phyloP scores from a whole-genome alignment of 768 basidiomycete genomes.

The Melanogaster broomeanus region DNA sequence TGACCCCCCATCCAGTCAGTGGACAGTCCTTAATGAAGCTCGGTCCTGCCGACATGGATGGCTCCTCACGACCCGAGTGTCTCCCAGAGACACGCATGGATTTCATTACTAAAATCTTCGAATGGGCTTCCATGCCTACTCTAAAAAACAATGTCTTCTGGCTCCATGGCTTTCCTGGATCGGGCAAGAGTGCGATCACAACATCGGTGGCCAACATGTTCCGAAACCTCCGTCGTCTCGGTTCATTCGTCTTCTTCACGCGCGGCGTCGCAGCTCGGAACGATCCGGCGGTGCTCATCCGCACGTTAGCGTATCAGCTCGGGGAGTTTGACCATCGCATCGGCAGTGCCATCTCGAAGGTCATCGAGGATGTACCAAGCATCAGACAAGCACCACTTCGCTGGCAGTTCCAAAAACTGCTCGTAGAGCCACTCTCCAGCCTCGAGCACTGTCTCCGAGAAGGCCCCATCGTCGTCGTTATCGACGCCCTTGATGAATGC shows the following conservation, averaged over 20 bases:
- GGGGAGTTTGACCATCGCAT: constrained; percentile 33
- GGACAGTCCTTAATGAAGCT: constrained; percentile 25
- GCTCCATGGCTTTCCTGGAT: constrained; percentile 37
- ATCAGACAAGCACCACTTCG: constrained; percentile 30
- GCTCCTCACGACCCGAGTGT: constrained; percentile 23
- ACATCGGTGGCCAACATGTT: constrained; percentile 37
- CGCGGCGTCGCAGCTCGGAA: constrained; percentile 30
- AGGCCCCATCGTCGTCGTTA: constrained; percentile 33
- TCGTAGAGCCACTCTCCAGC: constrained; percentile 32
- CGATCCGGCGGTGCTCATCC: constrained; percentile 31
- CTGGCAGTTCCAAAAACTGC: constrained; percentile 34
- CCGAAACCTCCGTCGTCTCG: constrained; percentile 33
- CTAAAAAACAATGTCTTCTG: constrained; percentile 28
- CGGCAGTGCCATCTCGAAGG: constrained; percentile 23
- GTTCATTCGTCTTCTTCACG: constrained; percentile 38
- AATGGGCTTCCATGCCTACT: constrained; percentile 26
- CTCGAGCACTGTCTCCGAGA: constrained; percentile 15
- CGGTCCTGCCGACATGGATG: constrained; percentile 31
- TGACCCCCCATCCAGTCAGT: constrained; percentile 8
- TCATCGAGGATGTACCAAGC: constrained; percentile 26
- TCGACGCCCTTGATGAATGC: constrained; percentile 40
- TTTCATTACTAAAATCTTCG: constrained; percentile 24
- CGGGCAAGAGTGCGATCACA: constrained; percentile 39
- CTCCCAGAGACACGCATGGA: constrained; percentile 34
- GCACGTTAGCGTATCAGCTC: constrained; percentile 38